Percentiles rank a stretch among this genome's conserved stretches.
phyloP scores from a whole-genome alignment of 768 basidiomycete species.

The Kwoniella bestiolae region DNA sequence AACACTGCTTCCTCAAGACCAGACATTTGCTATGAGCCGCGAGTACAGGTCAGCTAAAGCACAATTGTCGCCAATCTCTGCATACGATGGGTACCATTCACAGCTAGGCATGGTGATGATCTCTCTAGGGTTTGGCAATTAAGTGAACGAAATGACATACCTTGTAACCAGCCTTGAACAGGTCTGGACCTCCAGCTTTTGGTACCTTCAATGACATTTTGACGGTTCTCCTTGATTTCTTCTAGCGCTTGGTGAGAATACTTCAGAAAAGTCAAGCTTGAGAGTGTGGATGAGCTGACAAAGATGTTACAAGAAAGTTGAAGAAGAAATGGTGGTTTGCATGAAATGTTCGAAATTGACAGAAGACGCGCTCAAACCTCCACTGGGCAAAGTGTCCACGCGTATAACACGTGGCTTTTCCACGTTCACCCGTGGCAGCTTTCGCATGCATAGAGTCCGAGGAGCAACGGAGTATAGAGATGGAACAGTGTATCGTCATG shows the following conservation, averaged over 20 bases:
- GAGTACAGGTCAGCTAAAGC: too few relatives aligned
- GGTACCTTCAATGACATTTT: conserved; percentile 92
- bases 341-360: conserved; percentile 16
- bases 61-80: too few relatives aligned
- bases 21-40: conserved; percentile 64
- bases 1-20: conserved; percentile 97
- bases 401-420: not conserved
- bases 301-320: conserved; percentile 2
- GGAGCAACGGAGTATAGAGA: not conserved
- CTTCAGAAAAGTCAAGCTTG: not conserved
- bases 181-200: conserved; percentile 75
- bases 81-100: too few relatives aligned
- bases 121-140: not conserved
- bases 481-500: too few relatives aligned
- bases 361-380: conserved; percentile 17
- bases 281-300: not conserved
- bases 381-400: not conserved
- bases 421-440: not conserved
- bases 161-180: conserved; percentile 98
- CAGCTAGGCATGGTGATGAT: too few relatives aligned
- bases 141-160: conserved; percentile 61
- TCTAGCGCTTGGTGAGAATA: not conserved
- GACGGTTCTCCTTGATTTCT: conserved; percentile 1
- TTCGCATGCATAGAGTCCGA: not conserved
- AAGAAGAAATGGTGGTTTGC: not conserved